phyloP scores from a whole-genome alignment of 129 eudicot genomes.

The Flaveria ramosissima region DNA sequence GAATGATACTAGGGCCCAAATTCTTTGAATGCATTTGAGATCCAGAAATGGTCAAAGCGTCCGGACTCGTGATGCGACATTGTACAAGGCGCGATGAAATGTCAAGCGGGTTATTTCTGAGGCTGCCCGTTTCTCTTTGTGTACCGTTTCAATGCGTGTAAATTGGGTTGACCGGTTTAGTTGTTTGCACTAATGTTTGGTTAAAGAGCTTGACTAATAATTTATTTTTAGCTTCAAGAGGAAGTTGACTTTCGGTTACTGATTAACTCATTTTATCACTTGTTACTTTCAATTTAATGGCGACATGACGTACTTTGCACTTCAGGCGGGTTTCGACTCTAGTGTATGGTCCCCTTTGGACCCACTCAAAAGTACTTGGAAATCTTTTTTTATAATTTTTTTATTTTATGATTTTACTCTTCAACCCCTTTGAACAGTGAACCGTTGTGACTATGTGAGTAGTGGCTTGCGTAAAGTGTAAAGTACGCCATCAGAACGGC shows the following conservation, averaged over 20 bases:
- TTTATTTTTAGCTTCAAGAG: conserved; percentile 24
- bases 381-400: no score
- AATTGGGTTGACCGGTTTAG: conserved; percentile 30
- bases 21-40: conserved; percentile 34
- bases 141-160: conserved; percentile 38
- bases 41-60: conserved; percentile 14
- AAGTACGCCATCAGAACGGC: no score
- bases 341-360: neutral
- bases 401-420: no score
- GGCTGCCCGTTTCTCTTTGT: conserved; percentile 21
- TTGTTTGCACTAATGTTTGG: conserved; percentile 7
- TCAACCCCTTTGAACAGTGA: no score
- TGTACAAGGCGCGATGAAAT: conserved; percentile 36
- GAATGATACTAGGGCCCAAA: conserved; percentile 38
- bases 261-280: conserved; percentile 10
- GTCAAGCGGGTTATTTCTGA: conserved; percentile 21
- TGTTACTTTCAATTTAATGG: no score
- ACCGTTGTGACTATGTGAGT: no score
- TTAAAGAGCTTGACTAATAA: conserved; percentile 31
- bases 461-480: no score
- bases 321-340: no score
- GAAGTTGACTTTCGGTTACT: conserved; percentile 3
- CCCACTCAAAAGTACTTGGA: neutral
- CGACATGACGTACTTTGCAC: no score
- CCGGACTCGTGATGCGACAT: conserved; percentile 27